Percentiles rank a stretch among this genome's conserved stretches.
phyloP scores from a whole-genome alignment of 306 rosid genomes.

The Luffa aegyptiaca region DNA sequence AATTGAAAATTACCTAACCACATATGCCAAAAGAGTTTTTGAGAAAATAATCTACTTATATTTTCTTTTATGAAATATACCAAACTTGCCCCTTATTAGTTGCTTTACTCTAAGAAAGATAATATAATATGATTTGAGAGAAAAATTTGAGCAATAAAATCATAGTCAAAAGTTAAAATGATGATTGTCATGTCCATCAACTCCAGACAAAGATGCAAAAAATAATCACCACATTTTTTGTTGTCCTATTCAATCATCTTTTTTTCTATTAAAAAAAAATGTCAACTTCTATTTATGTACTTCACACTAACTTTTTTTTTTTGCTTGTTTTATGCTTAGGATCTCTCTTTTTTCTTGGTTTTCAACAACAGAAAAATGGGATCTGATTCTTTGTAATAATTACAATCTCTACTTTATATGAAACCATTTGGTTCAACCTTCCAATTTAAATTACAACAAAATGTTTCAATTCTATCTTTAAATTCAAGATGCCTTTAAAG shows the following conservation, averaged over 20 bases:
- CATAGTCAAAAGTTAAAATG: neutral
- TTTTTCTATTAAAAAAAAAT: neutral
- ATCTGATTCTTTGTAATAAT: neutral
- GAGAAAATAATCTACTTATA: too few relatives aligned
- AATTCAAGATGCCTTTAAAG: neutral
- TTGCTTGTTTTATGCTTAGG: neutral
- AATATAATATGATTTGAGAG: neutral
- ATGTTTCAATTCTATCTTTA: neutral
- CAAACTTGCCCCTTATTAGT: neutral
- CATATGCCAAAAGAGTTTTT: too few relatives aligned
- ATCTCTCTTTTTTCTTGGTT: neutral
- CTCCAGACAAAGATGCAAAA: neutral
- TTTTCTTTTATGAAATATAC: neutral
- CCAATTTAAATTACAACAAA: neutral
- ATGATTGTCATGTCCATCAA: neutral
- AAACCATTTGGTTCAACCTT: neutral
- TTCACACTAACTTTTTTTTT: neutral
- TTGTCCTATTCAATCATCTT: neutral
- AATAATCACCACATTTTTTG: neutral
- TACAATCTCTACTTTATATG: neutral
- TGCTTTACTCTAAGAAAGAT: neutral
- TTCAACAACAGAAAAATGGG: neutral
- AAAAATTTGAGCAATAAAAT: neutral
- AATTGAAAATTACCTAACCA: too few relatives aligned
- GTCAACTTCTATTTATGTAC: neutral